These are phyloP conservation scores for Clausena lansium DNA, from an alignment of 345 rosid species.

Conservation along the genomic window DNA sequence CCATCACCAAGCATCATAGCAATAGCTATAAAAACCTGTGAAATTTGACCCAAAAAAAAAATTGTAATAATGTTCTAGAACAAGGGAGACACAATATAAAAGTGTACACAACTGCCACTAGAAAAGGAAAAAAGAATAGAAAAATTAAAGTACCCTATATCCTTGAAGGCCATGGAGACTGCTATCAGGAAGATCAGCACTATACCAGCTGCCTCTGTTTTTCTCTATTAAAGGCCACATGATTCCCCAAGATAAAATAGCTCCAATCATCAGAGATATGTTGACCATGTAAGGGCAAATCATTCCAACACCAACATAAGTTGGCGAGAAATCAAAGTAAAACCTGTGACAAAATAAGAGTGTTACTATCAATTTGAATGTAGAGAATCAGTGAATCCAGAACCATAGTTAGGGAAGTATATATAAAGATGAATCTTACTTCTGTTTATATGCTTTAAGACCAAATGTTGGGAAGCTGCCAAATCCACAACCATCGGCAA, in stretches of 20 bases:
- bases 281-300: conserved; percentile 89
- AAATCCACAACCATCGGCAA: conserved; percentile 71
- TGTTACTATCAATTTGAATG: too few species aligned
- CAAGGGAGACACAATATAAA: background rate
- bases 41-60: too few species aligned
- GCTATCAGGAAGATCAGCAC: conserved; percentile 33
- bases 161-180: conserved; percentile 85
- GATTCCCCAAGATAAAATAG: conserved; percentile 76
- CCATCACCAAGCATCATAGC: conserved; percentile 94
- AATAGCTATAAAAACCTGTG: conserved; percentile 76
- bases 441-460: conserved; percentile 53
- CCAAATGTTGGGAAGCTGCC: conserved; percentile 76
- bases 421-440: conserved; percentile 23
- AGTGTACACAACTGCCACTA: background rate
- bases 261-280: conserved; percentile 72
- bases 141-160: conserved; percentile 44
- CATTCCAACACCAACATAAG: conserved; percentile 93
- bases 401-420: too few species aligned
- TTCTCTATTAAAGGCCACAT: conserved; percentile 79
- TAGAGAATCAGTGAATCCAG: too few species aligned
- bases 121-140: too few species aligned
- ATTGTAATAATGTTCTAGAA: too few species aligned
- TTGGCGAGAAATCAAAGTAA: conserved; percentile 84
- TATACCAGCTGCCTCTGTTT: conserved; percentile 75
- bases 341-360: conserved; percentile 38